These are phyloP conservation scores for Myxozyma melibiosi DNA, from an alignment of 805 yeast genomes.

Conservation along the genomic window DNA sequence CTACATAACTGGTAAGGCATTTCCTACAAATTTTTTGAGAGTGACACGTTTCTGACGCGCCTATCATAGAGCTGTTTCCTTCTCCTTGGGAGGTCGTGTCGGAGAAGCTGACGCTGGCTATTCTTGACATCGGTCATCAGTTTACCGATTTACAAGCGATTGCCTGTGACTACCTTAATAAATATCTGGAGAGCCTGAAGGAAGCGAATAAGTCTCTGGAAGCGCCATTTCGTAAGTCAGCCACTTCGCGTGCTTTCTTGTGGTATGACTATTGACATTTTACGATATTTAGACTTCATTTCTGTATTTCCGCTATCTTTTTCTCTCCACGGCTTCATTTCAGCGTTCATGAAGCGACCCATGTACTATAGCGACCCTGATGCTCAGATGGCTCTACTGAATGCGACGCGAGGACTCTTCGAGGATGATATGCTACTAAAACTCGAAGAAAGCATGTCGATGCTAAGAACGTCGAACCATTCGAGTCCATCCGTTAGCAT, in stretches of 20 bases:
- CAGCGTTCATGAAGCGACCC: constrained; percentile 36
- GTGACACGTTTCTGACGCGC: neutral
- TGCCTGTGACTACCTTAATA: constrained; percentile 34
- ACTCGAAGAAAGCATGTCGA: constrained; percentile 24
- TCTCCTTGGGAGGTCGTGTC: constrained; percentile 51
- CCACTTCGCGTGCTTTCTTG: neutral
- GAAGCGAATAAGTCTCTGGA: constrained; percentile 17
- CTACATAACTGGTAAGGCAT: constrained; percentile 28
- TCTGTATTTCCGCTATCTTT: constrained; percentile 35
- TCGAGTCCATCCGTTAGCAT: neutral
- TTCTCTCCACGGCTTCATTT: constrained; percentile 42
- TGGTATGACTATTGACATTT: neutral
- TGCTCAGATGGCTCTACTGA: constrained; percentile 8
- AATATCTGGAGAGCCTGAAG: constrained; percentile 36
- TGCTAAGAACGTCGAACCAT: constrained; percentile 12
- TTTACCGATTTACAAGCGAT: constrained; percentile 42
- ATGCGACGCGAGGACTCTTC: neutral
- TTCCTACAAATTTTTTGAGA: too few relatives aligned
- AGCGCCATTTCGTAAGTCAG: constrained; percentile 11
- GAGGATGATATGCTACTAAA: constrained; percentile 4
- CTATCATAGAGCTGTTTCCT: constrained; percentile 37
- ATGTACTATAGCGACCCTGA: constrained; percentile 4
- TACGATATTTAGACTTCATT: constrained; percentile 12
- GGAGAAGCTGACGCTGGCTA: constrained; percentile 43
- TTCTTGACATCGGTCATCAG: constrained; percentile 33